These are phyloP conservation scores for Saccharomycopsis sp. DNA, from an alignment of 805 yeast species.

Conservation along the genomic window DNA sequence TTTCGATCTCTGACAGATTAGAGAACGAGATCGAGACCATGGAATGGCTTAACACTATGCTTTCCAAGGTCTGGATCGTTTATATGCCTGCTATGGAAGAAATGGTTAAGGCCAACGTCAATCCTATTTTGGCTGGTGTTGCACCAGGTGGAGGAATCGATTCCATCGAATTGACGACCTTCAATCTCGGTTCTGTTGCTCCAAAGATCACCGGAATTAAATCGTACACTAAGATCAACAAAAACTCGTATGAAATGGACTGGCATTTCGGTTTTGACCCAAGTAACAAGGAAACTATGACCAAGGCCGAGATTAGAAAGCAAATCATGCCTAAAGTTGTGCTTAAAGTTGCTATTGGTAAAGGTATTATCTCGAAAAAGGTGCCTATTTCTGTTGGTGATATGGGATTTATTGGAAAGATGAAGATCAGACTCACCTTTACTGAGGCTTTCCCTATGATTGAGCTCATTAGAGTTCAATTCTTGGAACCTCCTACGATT, in stretches of 20 bases:
- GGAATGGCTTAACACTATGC: conserved; percentile 73
- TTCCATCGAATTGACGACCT: conserved; percentile 63
- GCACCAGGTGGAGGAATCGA: conserved; percentile 84
- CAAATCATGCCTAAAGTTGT: conserved; percentile 78
- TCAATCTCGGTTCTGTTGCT: conserved; percentile 75
- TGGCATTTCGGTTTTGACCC: conserved; percentile 81
- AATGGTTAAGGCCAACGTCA: conserved; percentile 64
- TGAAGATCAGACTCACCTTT: conserved; percentile 51
- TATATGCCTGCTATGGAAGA: conserved; percentile 83
- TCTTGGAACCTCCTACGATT: conserved; percentile 71
- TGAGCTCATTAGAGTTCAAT: conserved; percentile 60
- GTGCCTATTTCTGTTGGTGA: conserved; percentile 76
- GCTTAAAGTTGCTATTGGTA: conserved; percentile 74
- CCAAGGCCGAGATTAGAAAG: conserved; percentile 61
- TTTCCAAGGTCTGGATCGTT: conserved; percentile 80
- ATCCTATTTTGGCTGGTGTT: conserved; percentile 57
- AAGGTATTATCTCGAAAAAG: conserved; percentile 68
- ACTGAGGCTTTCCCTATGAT: conserved; percentile 73
- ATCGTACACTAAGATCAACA: conserved; percentile 65
- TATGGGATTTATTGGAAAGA: conserved; percentile 67
- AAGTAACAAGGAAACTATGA: conserved; percentile 77
- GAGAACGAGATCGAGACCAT: conserved; percentile 64
- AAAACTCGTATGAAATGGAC: conserved; percentile 70
- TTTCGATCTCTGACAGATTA: conserved; percentile 54
- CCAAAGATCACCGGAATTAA: conserved; percentile 68